These are phyloP conservation scores for Hirsutella minnesotensis DNA, from an alignment of 2,329 filamentous ascomycete species.

Conservation along the genomic window DNA sequence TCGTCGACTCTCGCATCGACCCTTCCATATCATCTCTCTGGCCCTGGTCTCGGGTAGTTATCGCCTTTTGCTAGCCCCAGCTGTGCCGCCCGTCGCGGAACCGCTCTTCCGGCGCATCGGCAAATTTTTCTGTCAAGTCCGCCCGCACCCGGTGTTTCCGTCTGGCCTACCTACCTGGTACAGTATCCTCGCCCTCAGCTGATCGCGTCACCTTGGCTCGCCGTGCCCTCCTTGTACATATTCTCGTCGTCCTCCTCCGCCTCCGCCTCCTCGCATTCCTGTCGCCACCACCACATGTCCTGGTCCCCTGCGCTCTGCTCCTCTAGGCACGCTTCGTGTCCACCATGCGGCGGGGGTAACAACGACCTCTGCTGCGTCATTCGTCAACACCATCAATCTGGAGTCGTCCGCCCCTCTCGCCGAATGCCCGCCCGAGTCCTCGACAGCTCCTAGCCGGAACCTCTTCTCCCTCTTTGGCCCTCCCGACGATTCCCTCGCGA, in stretches of 20 bases:
- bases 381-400: conserved; percentile 35
- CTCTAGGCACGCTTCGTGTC: conserved; percentile 8
- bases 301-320: conserved; percentile 1
- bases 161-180: too few relatives aligned
- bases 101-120: too few relatives aligned
- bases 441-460: conserved; percentile 6
- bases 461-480: conserved; percentile 11
- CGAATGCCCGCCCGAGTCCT: conserved; percentile 6
- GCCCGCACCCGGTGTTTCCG: too few relatives aligned
- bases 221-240: background rate
- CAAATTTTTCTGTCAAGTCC: too few relatives aligned
- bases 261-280: conserved; percentile 3
- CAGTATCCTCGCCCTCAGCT: background rate
- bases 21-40: too few relatives aligned
- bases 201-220: background rate
- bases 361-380: conserved; percentile 40
- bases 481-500: conserved; percentile 11
- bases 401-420: conserved; percentile 36
- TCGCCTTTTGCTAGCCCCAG: too few relatives aligned
- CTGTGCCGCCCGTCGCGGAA: too few relatives aligned
- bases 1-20: too few relatives aligned
- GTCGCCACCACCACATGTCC: conserved; percentile 1
- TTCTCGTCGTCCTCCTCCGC: conserved; percentile 2
- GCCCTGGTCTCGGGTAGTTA: too few relatives aligned
- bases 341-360: conserved; percentile 46